A percentile compares a stretch with the other conserved stretches of the same genome.
Evolutionary conservation across 352 stramenopile genomes (phyloP).

Genomic region (Phytophthora ohioensis): DNA sequence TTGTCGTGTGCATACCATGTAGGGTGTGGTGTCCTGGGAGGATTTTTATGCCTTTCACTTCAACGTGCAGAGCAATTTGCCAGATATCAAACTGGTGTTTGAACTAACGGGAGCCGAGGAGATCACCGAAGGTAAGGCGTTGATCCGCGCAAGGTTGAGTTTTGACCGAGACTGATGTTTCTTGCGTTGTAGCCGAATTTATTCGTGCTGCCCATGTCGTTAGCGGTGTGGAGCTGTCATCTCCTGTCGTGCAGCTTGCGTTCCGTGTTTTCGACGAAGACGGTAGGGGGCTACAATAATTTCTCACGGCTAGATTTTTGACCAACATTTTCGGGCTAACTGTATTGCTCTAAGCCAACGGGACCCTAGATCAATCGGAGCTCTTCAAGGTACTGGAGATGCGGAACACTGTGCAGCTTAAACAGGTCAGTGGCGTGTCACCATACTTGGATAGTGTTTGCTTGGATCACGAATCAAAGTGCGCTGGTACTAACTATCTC

Average conservation of each 20-base stretch:
- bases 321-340: too few species aligned
- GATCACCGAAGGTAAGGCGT: constrained; percentile 67
- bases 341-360: constrained; percentile 46
- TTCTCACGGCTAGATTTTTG: too few species aligned
- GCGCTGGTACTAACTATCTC: background rate
- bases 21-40: constrained; percentile 73
- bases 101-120: constrained; percentile 69
- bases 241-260: constrained; percentile 73
- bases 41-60: constrained; percentile 84
- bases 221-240: constrained; percentile 70
- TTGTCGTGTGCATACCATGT: background rate
- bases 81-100: constrained; percentile 79
- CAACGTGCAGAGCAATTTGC: constrained; percentile 72
- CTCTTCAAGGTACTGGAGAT: constrained; percentile 77
- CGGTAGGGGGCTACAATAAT: constrained; percentile 33
- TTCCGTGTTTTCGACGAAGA: constrained; percentile 83
- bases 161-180: too few species aligned
- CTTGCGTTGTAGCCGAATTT: constrained; percentile 55
- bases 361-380: constrained; percentile 72
- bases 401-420: constrained; percentile 61
- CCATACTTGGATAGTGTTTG: too few species aligned
- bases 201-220: constrained; percentile 72
- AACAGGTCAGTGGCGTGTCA: constrained; percentile 40
- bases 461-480: background rate
- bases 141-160: too few species aligned